phyloP scores from a whole-genome alignment of 768 basidiomycete species.

The Strobilomyces echinocephalus region DNA sequence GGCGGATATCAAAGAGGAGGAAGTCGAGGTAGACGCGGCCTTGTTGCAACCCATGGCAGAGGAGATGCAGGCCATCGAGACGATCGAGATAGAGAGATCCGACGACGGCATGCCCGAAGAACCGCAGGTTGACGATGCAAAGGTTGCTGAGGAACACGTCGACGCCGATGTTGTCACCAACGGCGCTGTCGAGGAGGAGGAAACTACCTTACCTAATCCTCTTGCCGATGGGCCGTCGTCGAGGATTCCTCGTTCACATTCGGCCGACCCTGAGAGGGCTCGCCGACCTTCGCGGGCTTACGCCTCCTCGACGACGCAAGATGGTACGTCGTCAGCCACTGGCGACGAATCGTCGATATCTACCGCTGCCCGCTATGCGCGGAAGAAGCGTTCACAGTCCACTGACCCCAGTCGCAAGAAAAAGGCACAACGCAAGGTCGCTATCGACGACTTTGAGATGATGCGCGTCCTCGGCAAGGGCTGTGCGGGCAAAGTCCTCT shows the following conservation, averaged over 20 bases:
- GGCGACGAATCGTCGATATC: conserved; percentile 74
- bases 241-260: conserved; percentile 73
- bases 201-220: conserved; percentile 34
- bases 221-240: conserved; percentile 33
- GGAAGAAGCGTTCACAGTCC: conserved; percentile 54
- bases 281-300: conserved; percentile 56
- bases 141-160: conserved; percentile 7
- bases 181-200: conserved; percentile 27
- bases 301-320: conserved; percentile 47
- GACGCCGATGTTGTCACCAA: conserved; percentile 24
- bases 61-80: conserved; percentile 15
- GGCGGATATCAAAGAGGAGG: conserved; percentile 26
- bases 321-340: conserved; percentile 51
- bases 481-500: conserved; percentile 93
- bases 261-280: conserved; percentile 69
- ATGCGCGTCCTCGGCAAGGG: conserved; percentile 95
- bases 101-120: conserved; percentile 17
- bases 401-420: conserved; percentile 49
- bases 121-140: conserved; percentile 6
- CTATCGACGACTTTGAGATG: conserved; percentile 93
- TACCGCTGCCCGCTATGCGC: conserved; percentile 42
- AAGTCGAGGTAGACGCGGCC: conserved; percentile 5
- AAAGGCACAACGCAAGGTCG: conserved; percentile 60
- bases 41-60: conserved; percentile 6
- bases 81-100: conserved; percentile 21